These are phyloP conservation scores for Gautieria morchelliformis DNA, from an alignment of 768 basidiomycete genomes.

Conservation along the genomic window DNA sequence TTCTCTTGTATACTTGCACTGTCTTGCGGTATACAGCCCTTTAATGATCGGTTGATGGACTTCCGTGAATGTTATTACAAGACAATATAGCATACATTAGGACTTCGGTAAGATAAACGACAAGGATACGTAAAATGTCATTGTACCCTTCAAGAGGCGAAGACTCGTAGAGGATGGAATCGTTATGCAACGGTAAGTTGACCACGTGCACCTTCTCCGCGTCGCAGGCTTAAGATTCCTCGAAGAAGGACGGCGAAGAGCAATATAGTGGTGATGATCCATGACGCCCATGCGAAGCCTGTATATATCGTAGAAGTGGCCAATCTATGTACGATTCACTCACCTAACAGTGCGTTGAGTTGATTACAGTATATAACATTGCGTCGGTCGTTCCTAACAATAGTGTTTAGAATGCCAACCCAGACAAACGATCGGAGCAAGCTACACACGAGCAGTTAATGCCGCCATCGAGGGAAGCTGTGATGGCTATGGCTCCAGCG, in stretches of 20 bases:
- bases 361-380: constrained; percentile 55
- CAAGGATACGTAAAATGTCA: too few relatives aligned
- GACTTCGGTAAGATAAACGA: too few relatives aligned
- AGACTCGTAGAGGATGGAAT: background rate
- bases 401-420: background rate
- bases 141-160: too few relatives aligned
- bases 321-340: background rate
- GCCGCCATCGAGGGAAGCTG: constrained; percentile 55
- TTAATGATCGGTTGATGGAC: too few relatives aligned
- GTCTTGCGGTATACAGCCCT: too few relatives aligned
- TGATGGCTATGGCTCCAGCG: constrained; percentile 63
- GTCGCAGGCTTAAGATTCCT: constrained; percentile 45
- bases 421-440: constrained; percentile 3
- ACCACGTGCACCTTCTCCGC: constrained; percentile 61
- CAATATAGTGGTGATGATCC: constrained; percentile 56
- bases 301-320: background rate
- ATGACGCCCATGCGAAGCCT: constrained; percentile 64
- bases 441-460: constrained; percentile 53
- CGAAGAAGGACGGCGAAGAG: constrained; percentile 51
- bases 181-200: constrained; percentile 24
- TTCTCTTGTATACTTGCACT: too few relatives aligned
- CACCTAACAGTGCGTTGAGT: constrained; percentile 53
- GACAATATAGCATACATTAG: too few relatives aligned
- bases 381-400: constrained; percentile 31
- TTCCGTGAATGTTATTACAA: too few relatives aligned